Evolutionary conservation across 768 basidiomycete genomes (phyloP), one percentile per base, ranked within the genome.

Genomic region (Podaxis pistillaris): DNA sequence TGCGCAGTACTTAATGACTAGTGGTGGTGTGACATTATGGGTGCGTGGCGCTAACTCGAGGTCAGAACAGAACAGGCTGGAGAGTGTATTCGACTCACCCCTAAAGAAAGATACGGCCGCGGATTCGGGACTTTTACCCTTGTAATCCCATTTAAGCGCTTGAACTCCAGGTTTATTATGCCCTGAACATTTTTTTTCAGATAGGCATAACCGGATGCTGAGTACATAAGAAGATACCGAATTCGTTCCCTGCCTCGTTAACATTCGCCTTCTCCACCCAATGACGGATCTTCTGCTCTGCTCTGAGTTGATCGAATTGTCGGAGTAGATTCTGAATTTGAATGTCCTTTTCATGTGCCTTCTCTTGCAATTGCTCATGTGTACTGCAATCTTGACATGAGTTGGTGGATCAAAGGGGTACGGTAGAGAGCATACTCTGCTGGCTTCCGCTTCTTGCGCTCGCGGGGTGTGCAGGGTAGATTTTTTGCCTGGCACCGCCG

Each of bases 381-480:
- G 83, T 83, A 13, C 84, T 86, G 56, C 5, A 54, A 52, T 22
- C 28, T 19, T 24, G n/a, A 30, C 2, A 46, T 40, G 28, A 64
- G 38, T 36, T n/a, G 56, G 28, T 44, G 58, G 19, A 30, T 22
- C 54, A 65, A 44, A 38, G 33, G 13, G 40, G 44, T 24, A 17
- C 15, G 57, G 8, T 36, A 53, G 24, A 28, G 40, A 5, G 70
- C 83, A 59, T 72, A 84, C 84, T 82, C 83, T 50, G 84, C 84
- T 60, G 81, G 73, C 69, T 84, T 83, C 41, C 85, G 79, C 68
- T 83, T 85, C 73, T 86, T 86, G 59, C 85, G 78, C 49, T 69
- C 74, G 44, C 82, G 77, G 4, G 81, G 70, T 28, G 77, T 69
- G 63, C 85, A 86, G 58, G 76, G 70, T 57, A 82, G 75, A 56